Conservation (phyloP, 2,329 filamentous ascomycete genomes). For the Hymenoscyphus albidus region DNA sequence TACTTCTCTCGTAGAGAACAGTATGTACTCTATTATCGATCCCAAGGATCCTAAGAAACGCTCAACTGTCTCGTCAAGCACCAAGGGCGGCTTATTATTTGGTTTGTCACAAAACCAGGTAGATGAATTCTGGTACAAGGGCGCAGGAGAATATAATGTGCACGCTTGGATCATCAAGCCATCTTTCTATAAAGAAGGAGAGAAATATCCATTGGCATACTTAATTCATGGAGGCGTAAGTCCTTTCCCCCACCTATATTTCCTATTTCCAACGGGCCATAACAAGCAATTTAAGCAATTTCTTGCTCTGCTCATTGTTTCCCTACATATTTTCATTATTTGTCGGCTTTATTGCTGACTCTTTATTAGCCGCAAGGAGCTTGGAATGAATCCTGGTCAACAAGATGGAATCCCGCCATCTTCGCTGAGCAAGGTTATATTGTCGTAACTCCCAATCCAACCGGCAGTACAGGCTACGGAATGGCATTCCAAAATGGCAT, state of each 20-base stretch:
- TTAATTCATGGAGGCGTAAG: constrained; percentile 70
- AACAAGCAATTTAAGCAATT: neutral
- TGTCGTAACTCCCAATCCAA: constrained; percentile 77
- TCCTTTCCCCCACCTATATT: neutral
- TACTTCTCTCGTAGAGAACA: constrained; percentile 70
- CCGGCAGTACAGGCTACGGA: constrained; percentile 78
- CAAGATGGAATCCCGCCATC: constrained; percentile 79
- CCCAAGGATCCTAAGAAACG: constrained; percentile 40
- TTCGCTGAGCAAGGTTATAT: constrained; percentile 88
- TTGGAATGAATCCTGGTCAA: constrained; percentile 46
- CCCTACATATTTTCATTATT: neutral
- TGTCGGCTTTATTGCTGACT: constrained; percentile 5
- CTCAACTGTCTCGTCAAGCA: constrained; percentile 56
- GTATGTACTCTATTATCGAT: constrained; percentile 54
- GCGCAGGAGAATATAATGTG: constrained; percentile 59
- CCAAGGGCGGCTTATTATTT: constrained; percentile 62
- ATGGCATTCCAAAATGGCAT: constrained; percentile 76
- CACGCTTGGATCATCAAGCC: constrained; percentile 66
- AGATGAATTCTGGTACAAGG: constrained; percentile 65
- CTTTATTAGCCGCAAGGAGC: constrained; percentile 31
- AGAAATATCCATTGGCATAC: constrained; percentile 76
- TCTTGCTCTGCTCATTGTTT: neutral
- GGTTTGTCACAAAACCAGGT: constrained; percentile 62
- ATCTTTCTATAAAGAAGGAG: constrained; percentile 57
- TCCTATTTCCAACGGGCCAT: neutral